Evolutionary conservation across 306 rosid genomes (phyloP).

Genomic region (Cucurbita moschata): DNA sequence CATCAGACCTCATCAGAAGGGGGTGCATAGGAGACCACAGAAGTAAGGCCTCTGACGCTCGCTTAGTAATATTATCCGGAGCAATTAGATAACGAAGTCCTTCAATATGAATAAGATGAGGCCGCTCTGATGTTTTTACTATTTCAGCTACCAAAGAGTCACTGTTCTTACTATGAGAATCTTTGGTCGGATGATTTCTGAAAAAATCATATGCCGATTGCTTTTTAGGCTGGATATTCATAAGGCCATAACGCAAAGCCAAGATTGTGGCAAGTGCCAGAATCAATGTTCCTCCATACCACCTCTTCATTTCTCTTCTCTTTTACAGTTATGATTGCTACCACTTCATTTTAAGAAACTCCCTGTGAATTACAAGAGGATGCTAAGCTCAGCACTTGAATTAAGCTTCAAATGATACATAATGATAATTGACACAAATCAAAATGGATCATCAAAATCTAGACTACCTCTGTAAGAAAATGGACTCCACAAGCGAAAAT

Average conservation of each 20-base stretch:
- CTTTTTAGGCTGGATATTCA: slow-evolving; percentile 37
- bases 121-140: slow-evolving; percentile 18
- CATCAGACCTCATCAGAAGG: slow-evolving; percentile 62
- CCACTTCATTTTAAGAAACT: not conserved
- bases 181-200: slow-evolving; percentile 23
- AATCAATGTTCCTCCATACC: slow-evolving; percentile 72
- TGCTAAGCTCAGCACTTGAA: not conserved
- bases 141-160: slow-evolving; percentile 15
- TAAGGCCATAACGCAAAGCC: slow-evolving; percentile 40
- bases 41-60: slow-evolving; percentile 38
- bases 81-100: slow-evolving; percentile 50
- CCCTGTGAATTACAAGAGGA: not conserved
- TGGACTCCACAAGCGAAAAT: not conserved
- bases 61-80: slow-evolving; percentile 22
- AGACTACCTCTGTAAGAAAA: not conserved
- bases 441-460: not conserved
- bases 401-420: not conserved
- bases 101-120: slow-evolving; percentile 34
- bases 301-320: slow-evolving; percentile 51
- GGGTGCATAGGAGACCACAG: slow-evolving; percentile 47
- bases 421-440: not conserved
- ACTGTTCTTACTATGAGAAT: slow-evolving; percentile 10
- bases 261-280: slow-evolving; percentile 41
- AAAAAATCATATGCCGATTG: slow-evolving; percentile 50
- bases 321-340: not conserved